Evolutionary conservation across 2,329 filamentous ascomycete species (phyloP), one percentile per base, ranked within the genome.

Genomic region (Thelonectria olida): DNA sequence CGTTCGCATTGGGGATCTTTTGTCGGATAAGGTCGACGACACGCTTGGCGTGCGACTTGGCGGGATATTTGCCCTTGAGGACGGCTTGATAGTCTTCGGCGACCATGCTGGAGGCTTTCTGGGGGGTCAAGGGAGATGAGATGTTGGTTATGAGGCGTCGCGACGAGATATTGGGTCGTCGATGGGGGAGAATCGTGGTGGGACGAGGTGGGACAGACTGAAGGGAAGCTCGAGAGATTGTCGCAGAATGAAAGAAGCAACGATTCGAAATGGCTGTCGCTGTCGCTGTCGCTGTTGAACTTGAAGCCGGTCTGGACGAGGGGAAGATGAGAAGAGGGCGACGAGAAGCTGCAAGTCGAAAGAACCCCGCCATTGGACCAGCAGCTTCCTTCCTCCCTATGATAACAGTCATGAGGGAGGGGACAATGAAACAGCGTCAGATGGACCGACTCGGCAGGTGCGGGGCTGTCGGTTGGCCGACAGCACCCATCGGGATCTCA

Each of bases 41-140:
- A 63, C 90, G 89, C 70, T 87, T 87, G 61, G 92, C 93, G 78
- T 99, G 96, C 25, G 86, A 84, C 81, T 97, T 98, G 71, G 91
- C 95, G 22, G 96, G 96, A 76, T 90, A 90, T 73, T 90, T 90
- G 66, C 83, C 85, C 79, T 82, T 79, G 62, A 90, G 80, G 65
- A 89, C 78, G 27, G 79, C 74, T 48, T 86, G 81, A 67, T 82
- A 85, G 67, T 82, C 76, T 67, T 79, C 58, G 53, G 74, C 76
- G 48, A 78, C 74, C 76, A 78, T 79, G 56, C 51, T 69, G 58
- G 63, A 54, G 17, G 61, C 36, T 50, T 17, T 48, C 22, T 31
- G 28, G 15, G 47, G 25, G 2, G 49, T 22, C 7, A 17, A 27
- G 28, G 12, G 5, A 22, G 52, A 7, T 4, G 8, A 49, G 22